A percentile compares a stretch with the other conserved stretches of the same genome.
Conservation (phyloP, 2,329 filamentous ascomycete species). For the Botryosphaeria agaves region DNA sequence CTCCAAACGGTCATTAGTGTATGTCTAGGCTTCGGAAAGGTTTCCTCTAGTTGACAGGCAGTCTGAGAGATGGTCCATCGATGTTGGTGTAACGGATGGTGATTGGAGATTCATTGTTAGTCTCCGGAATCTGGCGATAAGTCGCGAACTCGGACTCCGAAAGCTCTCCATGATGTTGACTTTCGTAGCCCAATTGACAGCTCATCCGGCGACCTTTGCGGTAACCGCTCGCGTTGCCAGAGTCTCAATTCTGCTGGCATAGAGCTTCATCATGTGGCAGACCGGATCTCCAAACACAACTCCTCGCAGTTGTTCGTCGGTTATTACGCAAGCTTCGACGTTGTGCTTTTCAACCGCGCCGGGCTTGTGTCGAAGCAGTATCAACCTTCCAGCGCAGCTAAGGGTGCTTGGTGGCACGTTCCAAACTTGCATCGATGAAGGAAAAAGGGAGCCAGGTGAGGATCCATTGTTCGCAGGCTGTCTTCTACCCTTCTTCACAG, state of each 20-base stretch:
- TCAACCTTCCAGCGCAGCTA: constrained; percentile 51
- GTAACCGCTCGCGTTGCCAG: constrained; percentile 54
- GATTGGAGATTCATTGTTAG: too few relatives aligned
- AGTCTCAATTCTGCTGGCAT: constrained; percentile 52
- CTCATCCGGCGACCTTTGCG: too few relatives aligned
- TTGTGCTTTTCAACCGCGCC: constrained; percentile 24
- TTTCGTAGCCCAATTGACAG: too few relatives aligned
- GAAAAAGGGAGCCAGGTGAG: not conserved
- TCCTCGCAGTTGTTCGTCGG: constrained; percentile 48
- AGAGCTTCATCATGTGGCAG: constrained; percentile 65
- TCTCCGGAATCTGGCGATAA: too few relatives aligned
- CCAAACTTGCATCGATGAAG: constrained; percentile 33
- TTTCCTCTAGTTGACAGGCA: too few relatives aligned
- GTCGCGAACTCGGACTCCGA: too few relatives aligned
- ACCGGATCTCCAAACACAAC: constrained; percentile 69
- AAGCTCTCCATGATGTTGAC: too few relatives aligned
- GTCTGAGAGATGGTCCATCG: too few relatives aligned
- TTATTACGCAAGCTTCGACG: constrained; percentile 50
- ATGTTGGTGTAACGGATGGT: too few relatives aligned
- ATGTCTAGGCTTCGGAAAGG: too few relatives aligned
- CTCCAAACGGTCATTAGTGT: too few relatives aligned
- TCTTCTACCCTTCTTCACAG: constrained; percentile 7
- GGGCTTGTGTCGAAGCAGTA: constrained; percentile 39
- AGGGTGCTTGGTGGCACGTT: constrained; percentile 47
- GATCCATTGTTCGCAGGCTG: not conserved